Percentiles rank a stretch among this genome's conserved stretches.
Conservation (phyloP, 768 basidiomycete genomes). For the Pisolithus marmoratus region DNA sequence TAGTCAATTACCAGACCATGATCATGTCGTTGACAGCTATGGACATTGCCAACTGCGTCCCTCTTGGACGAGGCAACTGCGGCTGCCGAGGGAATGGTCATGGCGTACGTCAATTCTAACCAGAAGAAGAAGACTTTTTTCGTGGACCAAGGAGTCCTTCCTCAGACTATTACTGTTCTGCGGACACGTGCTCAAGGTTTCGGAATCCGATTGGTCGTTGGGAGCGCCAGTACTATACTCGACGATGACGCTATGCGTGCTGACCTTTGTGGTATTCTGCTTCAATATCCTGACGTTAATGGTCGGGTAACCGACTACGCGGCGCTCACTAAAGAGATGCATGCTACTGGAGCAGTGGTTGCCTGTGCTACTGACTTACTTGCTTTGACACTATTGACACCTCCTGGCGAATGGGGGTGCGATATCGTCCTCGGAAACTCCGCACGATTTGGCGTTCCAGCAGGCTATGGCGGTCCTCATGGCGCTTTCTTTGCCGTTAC, state of each 20-base stretch:
- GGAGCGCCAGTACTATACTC: constrained; percentile 48
- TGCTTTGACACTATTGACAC: constrained; percentile 86
- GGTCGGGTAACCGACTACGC: constrained; percentile 75
- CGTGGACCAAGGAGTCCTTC: constrained; percentile 76
- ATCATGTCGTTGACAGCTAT: constrained; percentile 90
- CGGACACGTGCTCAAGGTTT: constrained; percentile 90
- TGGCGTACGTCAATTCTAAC: constrained; percentile 67
- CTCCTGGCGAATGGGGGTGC: constrained; percentile 98
- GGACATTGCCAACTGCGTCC: constrained; percentile 94
- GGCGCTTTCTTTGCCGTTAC: constrained; percentile 96
- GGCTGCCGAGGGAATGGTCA: constrained; percentile 94
- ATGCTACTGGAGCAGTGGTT: constrained; percentile 73
- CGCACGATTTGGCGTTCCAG: constrained; percentile 93
- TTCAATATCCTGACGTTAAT: constrained; percentile 93
- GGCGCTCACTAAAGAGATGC: constrained; percentile 58
- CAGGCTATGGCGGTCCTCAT: constrained; percentile 97
- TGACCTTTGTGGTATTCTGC: constrained; percentile 78
- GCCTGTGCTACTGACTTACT: constrained; percentile 89
- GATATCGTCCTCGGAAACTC: constrained; percentile 95
- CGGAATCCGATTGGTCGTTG: constrained; percentile 75
- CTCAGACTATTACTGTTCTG: constrained; percentile 89
- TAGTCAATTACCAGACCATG: constrained; percentile 97
- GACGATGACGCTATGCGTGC: constrained; percentile 47
- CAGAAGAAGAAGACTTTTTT: constrained; percentile 80
- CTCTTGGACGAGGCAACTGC: constrained; percentile 94